phyloP scores from a whole-genome alignment of 192 early-diverging fungal species.

The Lunasporangiospora selenospora region DNA sequence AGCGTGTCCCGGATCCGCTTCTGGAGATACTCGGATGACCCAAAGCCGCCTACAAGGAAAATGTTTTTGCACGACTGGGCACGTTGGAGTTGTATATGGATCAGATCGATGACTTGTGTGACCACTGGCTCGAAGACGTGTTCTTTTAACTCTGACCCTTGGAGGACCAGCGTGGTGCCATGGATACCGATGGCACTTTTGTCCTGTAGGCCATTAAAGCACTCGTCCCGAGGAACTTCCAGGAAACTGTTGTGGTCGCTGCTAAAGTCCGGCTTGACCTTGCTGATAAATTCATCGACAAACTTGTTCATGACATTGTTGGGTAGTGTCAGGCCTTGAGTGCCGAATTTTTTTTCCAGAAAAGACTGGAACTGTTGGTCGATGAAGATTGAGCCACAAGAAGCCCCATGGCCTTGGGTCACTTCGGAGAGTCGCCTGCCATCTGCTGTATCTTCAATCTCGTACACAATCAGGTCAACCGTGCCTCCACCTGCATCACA shows the following conservation, averaged over 20 bases:
- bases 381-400: constrained; percentile 43
- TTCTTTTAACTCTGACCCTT: constrained; percentile 29
- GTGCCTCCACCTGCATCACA: constrained; percentile 55
- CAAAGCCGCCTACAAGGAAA: constrained; percentile 56
- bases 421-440: constrained; percentile 31
- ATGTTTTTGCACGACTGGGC: constrained; percentile 17
- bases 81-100: constrained; percentile 32
- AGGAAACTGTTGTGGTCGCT: constrained; percentile 36
- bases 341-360: constrained; percentile 17
- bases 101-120: constrained; percentile 22
- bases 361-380: constrained; percentile 35
- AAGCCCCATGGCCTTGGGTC: constrained; percentile 36
- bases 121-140: constrained; percentile 48
- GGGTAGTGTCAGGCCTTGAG: constrained; percentile 21
- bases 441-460: constrained; percentile 20
- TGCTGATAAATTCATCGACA: constrained; percentile 37
- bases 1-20: constrained; percentile 11
- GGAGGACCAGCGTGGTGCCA: constrained; percentile 21
- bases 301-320: constrained; percentile 24
- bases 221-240: constrained; percentile 22
- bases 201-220: too few species aligned
- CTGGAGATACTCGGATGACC: constrained; percentile 40
- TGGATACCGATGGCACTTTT: constrained; percentile 12
- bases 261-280: constrained; percentile 38
- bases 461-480: constrained; percentile 50